phyloP scores from a whole-genome alignment of 1,284 basidiomycete species.

The Coriolopsis trogii region DNA sequence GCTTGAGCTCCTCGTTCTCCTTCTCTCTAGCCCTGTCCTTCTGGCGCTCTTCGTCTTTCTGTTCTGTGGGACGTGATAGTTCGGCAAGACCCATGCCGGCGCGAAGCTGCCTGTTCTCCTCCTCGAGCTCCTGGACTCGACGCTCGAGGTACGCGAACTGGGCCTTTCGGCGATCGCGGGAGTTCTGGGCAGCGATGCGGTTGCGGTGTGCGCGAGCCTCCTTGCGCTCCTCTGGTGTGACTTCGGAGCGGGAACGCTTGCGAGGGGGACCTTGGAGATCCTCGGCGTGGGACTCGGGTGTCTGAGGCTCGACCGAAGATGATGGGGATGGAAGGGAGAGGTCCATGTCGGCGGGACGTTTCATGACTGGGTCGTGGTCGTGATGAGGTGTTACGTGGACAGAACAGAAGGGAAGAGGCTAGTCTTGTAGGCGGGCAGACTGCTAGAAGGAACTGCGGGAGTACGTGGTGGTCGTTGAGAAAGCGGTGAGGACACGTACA shows the following conservation, averaged over 20 bases:
- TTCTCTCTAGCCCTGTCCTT: conserved; percentile 53
- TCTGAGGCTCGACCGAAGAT: conserved; percentile 30
- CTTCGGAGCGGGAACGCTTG: conserved; percentile 67
- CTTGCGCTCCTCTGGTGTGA: conserved; percentile 72
- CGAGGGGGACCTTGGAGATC: conserved; percentile 50
- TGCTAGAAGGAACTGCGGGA: conserved; percentile 29
- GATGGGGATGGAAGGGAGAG: conserved; percentile 28
- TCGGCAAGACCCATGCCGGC: conserved; percentile 38
- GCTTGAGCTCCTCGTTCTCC: conserved; percentile 75
- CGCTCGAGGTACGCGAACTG: conserved; percentile 59
- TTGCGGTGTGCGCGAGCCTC: conserved; percentile 84
- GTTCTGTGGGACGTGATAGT: conserved; percentile 30
- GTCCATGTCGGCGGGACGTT: conserved; percentile 35
- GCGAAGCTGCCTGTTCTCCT: conserved; percentile 48
- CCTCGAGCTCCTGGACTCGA: conserved; percentile 47
- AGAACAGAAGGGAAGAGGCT: conserved; percentile 28
- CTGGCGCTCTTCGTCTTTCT: conserved; percentile 41
- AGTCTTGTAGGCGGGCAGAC: conserved; percentile 34
- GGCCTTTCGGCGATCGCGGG: conserved; percentile 78
- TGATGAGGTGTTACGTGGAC: conserved; percentile 29
- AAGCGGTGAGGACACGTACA: conserved; percentile 28
- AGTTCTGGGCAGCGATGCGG: conserved; percentile 84
- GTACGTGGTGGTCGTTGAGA: conserved; percentile 38
- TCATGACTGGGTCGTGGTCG: conserved; percentile 29
- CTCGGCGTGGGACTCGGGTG: conserved; percentile 30